phyloP scores from a whole-genome alignment of 2,329 filamentous ascomycete species.

The Exserohilum rostratum region DNA sequence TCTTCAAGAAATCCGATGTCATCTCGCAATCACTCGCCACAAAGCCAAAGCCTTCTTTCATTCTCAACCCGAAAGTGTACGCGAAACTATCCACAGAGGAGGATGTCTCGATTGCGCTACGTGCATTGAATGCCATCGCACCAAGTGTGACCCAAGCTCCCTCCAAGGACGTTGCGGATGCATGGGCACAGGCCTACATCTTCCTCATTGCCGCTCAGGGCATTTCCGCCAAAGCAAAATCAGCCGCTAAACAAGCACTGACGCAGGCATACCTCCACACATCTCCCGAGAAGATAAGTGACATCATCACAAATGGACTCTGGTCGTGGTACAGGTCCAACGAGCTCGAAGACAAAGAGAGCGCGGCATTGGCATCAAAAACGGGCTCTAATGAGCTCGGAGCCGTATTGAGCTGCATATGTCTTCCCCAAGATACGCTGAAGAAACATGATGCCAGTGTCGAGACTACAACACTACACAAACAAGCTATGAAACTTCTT shows the following conservation, averaged over 20 bases:
- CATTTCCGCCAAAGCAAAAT: conserved; percentile 67
- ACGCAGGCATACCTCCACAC: conserved; percentile 66
- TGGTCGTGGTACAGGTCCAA: conserved; percentile 78
- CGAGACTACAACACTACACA: conserved; percentile 61
- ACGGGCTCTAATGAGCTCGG: conserved; percentile 69
- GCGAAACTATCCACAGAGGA: conserved; percentile 76
- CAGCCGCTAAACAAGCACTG: conserved; percentile 66
- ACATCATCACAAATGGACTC: conserved; percentile 71
- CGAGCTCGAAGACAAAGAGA: conserved; percentile 79
- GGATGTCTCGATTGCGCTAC: conserved; percentile 78
- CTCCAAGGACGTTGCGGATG: conserved; percentile 59
- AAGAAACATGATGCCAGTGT: conserved; percentile 52
- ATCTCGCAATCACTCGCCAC: conserved; percentile 69
- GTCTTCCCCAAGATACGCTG: conserved; percentile 61
- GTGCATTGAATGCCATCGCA: conserved; percentile 70
- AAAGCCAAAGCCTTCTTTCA: conserved; percentile 84
- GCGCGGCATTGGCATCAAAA: conserved; percentile 69
- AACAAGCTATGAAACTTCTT: conserved; percentile 76
- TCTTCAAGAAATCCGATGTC: conserved; percentile 68
- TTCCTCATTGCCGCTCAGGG: conserved; percentile 71
- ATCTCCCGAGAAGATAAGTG: conserved; percentile 63
- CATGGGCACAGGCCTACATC: conserved; percentile 87
- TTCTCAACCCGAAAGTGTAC: conserved; percentile 84
- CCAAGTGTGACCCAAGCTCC: conserved; percentile 59
- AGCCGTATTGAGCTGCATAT: conserved; percentile 66